These are phyloP conservation scores for Chaetomidium leptoderma DNA, from an alignment of 495 filamentous ascomycete species.

Conservation along the genomic window DNA sequence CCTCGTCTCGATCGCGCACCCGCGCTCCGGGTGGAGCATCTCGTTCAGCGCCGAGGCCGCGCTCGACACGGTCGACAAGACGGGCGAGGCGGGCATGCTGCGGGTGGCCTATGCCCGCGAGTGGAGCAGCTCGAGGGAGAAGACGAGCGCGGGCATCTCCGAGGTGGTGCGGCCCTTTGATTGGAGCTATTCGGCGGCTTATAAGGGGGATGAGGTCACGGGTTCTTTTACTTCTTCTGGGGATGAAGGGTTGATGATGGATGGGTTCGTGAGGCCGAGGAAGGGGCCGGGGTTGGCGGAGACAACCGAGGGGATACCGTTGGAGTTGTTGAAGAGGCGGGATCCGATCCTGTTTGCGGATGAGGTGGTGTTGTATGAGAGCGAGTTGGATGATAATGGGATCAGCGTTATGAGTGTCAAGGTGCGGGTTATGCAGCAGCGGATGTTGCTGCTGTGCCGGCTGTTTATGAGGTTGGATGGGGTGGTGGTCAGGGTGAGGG, in stretches of 20 bases:
- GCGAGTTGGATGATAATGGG: constrained; percentile 96
- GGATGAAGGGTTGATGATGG: neutral
- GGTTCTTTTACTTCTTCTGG: too few species aligned
- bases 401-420: constrained; percentile 84
- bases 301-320: constrained; percentile 56
- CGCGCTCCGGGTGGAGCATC: constrained; percentile 64
- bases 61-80: constrained; percentile 88
- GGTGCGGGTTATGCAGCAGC: constrained; percentile 81
- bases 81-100: constrained; percentile 70
- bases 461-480: constrained; percentile 92
- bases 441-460: constrained; percentile 77
- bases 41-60: constrained; percentile 81
- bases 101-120: constrained; percentile 87
- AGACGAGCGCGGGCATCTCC: constrained; percentile 80
- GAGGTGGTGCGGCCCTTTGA: constrained; percentile 94
- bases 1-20: constrained; percentile 66
- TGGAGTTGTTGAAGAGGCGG: constrained; percentile 69
- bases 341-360: constrained; percentile 96
- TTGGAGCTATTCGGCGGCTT: constrained; percentile 92
- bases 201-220: constrained; percentile 58
- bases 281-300: neutral
- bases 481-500: constrained; percentile 78
- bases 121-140: constrained; percentile 83
- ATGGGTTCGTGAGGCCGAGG: too few species aligned
- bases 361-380: constrained; percentile 92